Conservation (phyloP, 305 asterid genomes). For the Plantago coronopus region DNA sequence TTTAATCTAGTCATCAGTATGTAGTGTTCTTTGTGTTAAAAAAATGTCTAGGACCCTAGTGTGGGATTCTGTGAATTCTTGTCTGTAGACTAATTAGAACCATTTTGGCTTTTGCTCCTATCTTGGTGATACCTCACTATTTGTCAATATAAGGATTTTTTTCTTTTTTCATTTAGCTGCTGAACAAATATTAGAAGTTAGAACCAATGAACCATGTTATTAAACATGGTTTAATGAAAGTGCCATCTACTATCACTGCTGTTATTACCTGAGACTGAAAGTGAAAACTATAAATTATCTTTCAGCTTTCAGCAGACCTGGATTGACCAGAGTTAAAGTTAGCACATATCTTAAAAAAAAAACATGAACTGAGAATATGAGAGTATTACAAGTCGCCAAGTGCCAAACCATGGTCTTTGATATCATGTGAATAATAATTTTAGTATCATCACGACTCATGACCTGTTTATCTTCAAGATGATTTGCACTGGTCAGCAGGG, state of each 20-base stretch:
- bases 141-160: background rate
- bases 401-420: background rate
- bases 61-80: background rate
- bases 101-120: no score
- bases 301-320: background rate
- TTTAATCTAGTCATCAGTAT: conserved; percentile 12
- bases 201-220: no score
- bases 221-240: background rate
- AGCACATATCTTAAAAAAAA: background rate
- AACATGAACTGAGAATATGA: background rate
- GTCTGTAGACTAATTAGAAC: no score
- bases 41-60: conserved; percentile 12
- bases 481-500: background rate
- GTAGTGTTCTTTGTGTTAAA: conserved; percentile 10
- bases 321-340: background rate
- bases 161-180: background rate
- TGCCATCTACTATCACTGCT: background rate
- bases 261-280: background rate
- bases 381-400: background rate
- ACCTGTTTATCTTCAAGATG: background rate
- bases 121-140: background rate
- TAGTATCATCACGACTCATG: background rate
- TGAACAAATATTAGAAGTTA: background rate
- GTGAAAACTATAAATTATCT: no score
- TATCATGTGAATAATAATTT: background rate